Base-by-base conservation (phyloP, 2,329 filamentous ascomycete species). In the Periglandula ipomoeae region DNA sequence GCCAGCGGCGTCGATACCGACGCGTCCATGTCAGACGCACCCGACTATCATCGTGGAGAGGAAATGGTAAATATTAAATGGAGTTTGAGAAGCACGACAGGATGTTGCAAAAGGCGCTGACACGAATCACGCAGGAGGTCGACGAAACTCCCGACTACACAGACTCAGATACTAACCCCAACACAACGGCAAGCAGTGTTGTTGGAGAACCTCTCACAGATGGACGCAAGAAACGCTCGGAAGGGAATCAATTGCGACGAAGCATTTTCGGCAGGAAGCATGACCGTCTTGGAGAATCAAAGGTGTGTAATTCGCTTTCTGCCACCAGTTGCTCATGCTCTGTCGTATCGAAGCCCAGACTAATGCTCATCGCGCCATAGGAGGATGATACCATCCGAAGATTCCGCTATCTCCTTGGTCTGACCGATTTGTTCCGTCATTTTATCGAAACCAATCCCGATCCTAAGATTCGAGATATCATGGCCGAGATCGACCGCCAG, bases 371-470 rank as follows among this genome's bases (percentile, higher is more conserved):
- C 13, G n/a, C n/a, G 10, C 4, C 52, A 35, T 48, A 91, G 87
- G 91, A 96, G 71, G 88, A 96, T 74, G 91, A 97, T 62, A 94
- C 89, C 1, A 88, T 97, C 61, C 82, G 91, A 58, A 79, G 93
- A 64, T 98, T 98, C 65, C 84, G 89, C 55, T 98, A 98, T 65
- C 79, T 98, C 1, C 79, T 98, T 13, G 94, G 94, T 23, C 75
- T 98, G 46, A 98, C 93, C 15, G 93, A 98, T 61, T 76, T 98
- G 19, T 98, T 98, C 73, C 89, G 94, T 55, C 93, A 98, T 70
- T 98, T 98, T 67, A 98, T 98, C 70, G 90, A 97, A 63, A 89
- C 89, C 8, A 98, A 96, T 62, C 91, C 90, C 5, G 90, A 98
- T 62, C 91, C 93, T 15, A 88, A 87, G 59, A 93, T 97, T 61